Evolutionary conservation across 2,329 filamentous ascomycete species (phyloP), one percentile per base, ranked within the genome.

Genomic region (Talaromyces sp.): DNA sequence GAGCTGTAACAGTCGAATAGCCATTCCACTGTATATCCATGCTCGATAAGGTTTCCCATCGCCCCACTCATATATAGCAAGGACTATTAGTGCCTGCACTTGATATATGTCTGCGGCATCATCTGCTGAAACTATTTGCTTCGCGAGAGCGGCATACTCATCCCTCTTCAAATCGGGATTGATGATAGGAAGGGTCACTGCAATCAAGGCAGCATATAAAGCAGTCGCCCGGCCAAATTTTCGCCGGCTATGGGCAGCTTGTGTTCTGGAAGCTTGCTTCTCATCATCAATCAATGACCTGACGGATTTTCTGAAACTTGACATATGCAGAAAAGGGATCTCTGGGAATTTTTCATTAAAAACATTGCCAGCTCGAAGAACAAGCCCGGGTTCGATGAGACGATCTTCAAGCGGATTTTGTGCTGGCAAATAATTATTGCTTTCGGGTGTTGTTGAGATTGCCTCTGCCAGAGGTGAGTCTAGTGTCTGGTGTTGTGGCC

Each of bases 61-160:
- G 0, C 79, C 79, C 79, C 80, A 82, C 71, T 81, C 79, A 22
- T 79, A 75, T 0, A 80, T 68, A 0, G 77, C 74, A 22, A 81
- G 67, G 1, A 80, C 74, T 0, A 81, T 71, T n/a, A 81, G 67
- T 0, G 77, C 70, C 65, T 81, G 79, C 0, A 80, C 77, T 0
- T 76, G 70, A 33, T 76, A 72, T 3, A 79, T 67, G 19, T 73
- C 74, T 5, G 75, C 76, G 9, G 69, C 61, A n/a, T 69, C 52
- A 43, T 67, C 60, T 11, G 59, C 24, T 2, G 67, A 67, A 52
- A 71, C 48, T 35, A 62, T 67, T 33, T 65, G 60, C 47, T 64
- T 66, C 3, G 67, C 66, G 35, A 67, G 67, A 16, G 50, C 13
- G n/a, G 60, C 66, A 66, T 69, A 69, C 14, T 65, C 45, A 35